Percentiles rank a stretch among this genome's conserved stretches.
phyloP scores from a whole-genome alignment of 1,139 yeast genomes.

The Torulaspora pretoriensis region DNA sequence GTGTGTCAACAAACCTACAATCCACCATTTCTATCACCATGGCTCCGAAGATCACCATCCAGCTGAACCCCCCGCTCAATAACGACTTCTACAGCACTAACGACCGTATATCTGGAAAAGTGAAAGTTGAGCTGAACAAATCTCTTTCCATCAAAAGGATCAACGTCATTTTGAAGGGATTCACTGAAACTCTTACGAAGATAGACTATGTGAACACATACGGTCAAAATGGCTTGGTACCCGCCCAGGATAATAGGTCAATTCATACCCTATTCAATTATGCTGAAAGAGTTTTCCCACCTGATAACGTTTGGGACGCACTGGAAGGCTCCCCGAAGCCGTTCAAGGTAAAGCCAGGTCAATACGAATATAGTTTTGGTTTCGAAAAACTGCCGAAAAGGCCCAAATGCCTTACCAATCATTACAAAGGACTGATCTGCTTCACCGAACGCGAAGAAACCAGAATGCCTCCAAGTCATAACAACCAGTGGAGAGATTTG shows the following conservation, averaged over 20 bases:
- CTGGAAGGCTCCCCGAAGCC: slow-evolving; percentile 29
- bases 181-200: slow-evolving; percentile 29
- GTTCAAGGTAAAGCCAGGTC: slow-evolving; percentile 30
- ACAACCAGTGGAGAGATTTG: slow-evolving; percentile 25
- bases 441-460: slow-evolving; percentile 24
- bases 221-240: slow-evolving; percentile 26
- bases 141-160: slow-evolving; percentile 28
- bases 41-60: slow-evolving; percentile 25
- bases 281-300: slow-evolving; percentile 31
- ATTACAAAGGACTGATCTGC: slow-evolving; percentile 20
- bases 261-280: slow-evolving; percentile 24
- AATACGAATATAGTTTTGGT: slow-evolving; percentile 27
- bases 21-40: slow-evolving; percentile 9
- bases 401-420: slow-evolving; percentile 28
- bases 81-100: slow-evolving; percentile 28
- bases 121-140: slow-evolving; percentile 22
- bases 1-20: too few species aligned
- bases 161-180: slow-evolving; percentile 27
- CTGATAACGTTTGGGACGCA: slow-evolving; percentile 33
- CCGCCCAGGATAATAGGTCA: slow-evolving; percentile 28
- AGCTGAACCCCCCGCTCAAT: slow-evolving; percentile 29
- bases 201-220: slow-evolving; percentile 22
- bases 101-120: slow-evolving; percentile 28
- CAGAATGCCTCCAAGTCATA: slow-evolving; percentile 33
- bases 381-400: slow-evolving; percentile 26